These are phyloP conservation scores for Alternaria sp. DNA, from an alignment of 2,329 filamentous ascomycete genomes.

Conservation along the genomic window DNA sequence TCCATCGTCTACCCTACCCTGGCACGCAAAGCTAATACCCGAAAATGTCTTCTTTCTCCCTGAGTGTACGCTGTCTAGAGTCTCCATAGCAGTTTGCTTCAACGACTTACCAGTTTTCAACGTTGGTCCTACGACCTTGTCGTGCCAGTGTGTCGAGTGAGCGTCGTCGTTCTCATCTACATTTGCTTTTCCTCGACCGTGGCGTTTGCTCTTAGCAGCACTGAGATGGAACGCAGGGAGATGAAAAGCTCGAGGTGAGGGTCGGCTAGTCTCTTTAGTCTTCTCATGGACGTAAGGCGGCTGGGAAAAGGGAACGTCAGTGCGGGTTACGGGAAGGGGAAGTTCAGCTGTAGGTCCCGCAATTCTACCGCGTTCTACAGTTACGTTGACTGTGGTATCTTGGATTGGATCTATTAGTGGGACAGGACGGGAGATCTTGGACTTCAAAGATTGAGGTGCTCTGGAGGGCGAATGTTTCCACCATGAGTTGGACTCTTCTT, in stretches of 20 bases:
- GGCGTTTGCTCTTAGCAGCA: background rate
- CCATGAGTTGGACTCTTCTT: background rate
- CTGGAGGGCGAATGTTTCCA: slow-evolving; percentile 10
- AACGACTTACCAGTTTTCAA: background rate
- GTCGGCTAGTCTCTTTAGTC: background rate
- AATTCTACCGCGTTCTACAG: slow-evolving; percentile 18
- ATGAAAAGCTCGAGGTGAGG: background rate
- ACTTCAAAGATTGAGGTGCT: slow-evolving; percentile 19
- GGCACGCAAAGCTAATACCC: slow-evolving; percentile 30
- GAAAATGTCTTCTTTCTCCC: slow-evolving; percentile 19
- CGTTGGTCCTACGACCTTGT: slow-evolving; percentile 9
- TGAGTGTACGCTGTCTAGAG: background rate
- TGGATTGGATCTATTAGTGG: slow-evolving; percentile 16
- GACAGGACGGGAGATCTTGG: slow-evolving; percentile 29
- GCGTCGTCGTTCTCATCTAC: background rate
- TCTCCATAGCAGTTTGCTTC: slow-evolving; percentile 2
- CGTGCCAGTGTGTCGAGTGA: slow-evolving; percentile 15
- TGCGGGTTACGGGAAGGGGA: slow-evolving; percentile 4
- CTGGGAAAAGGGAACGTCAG: background rate
- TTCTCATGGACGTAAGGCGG: background rate
- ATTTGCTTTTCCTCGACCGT: slow-evolving; percentile 6
- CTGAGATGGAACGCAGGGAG: background rate
- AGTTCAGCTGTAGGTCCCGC: slow-evolving; percentile 20
- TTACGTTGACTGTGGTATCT: slow-evolving; percentile 17
- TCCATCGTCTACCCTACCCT: slow-evolving; percentile 16